Percentiles rank a stretch among this genome's conserved stretches.
Evolutionary conservation across 2,329 filamentous ascomycete species (phyloP).

Genomic region (Hypoxylon rubiginosum): DNA sequence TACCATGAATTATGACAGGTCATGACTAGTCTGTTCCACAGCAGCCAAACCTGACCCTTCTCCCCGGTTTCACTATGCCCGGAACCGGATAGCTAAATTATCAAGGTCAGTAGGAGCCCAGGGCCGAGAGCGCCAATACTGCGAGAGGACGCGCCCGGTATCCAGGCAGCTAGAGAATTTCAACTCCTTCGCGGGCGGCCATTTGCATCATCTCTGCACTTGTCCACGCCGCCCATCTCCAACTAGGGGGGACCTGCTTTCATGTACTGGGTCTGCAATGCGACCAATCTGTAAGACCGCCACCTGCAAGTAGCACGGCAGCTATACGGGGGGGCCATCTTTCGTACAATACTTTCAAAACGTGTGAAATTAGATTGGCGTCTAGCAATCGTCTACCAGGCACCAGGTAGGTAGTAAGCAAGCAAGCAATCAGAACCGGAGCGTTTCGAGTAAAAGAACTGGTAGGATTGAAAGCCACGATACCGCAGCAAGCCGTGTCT

Average conservation of each 20-base stretch:
- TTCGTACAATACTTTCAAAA: constrained; percentile 6
- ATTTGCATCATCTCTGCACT: constrained; percentile 47
- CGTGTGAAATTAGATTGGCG: constrained; percentile 15
- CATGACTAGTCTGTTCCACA: constrained; percentile 33
- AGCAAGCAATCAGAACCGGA: constrained; percentile 19
- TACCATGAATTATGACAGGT: constrained; percentile 24
- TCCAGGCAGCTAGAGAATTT: constrained; percentile 10
- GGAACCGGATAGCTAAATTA: constrained; percentile 30
- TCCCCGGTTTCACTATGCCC: constrained; percentile 37
- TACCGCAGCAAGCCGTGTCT: constrained; percentile 46
- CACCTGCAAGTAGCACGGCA: constrained; percentile 34
- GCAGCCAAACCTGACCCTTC: constrained; percentile 32
- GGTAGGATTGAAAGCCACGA: constrained; percentile 43
- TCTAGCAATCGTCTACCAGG: constrained; percentile 1
- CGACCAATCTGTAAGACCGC: constrained; percentile 38
- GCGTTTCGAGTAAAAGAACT: constrained; percentile 25
- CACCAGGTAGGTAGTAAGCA: neutral
- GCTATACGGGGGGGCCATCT: constrained; percentile 16
- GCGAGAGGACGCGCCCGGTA: constrained; percentile 6
- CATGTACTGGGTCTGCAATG: constrained; percentile 46
- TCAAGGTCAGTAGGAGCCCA: constrained; percentile 17
- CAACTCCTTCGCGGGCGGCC: constrained; percentile 40
- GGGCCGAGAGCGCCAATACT: constrained; percentile 4
- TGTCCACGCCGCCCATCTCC: constrained; percentile 38
- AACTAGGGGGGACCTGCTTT: constrained; percentile 39